These are phyloP conservation scores for Ogataea neopini DNA, from an alignment of 805 yeast genomes.

Conservation along the genomic window DNA sequence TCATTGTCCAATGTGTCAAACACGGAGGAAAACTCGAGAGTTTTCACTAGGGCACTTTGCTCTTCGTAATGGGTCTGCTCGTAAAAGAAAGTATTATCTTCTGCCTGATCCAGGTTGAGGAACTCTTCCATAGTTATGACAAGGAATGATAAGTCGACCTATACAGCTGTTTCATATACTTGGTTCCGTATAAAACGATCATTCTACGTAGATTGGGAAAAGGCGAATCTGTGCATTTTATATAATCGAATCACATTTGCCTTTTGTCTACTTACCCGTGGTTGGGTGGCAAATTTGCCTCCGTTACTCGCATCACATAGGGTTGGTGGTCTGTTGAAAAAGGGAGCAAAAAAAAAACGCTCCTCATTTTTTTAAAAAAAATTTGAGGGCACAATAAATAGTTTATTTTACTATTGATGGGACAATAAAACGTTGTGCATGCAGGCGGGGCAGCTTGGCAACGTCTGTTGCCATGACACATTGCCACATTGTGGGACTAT, in stretches of 20 bases:
- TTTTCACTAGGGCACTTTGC: background rate
- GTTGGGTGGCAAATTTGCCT: background rate
- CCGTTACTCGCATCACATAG: background rate
- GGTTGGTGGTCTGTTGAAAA: conserved; percentile 1
- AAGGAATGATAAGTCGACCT: background rate
- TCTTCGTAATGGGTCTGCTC: background rate
- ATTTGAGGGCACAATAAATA: background rate
- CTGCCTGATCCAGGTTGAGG: conserved; percentile 7
- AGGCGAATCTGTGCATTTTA: background rate
- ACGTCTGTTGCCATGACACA: too few species aligned
- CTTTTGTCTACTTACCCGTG: background rate
- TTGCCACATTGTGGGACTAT: too few species aligned
- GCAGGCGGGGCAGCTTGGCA: too few species aligned
- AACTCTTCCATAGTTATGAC: conserved; percentile 8
- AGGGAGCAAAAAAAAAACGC: background rate
- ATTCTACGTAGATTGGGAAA: background rate
- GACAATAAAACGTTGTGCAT: background rate
- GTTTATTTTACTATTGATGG: background rate
- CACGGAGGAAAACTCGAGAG: conserved; percentile 10
- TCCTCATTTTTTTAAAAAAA: conserved; percentile 2
- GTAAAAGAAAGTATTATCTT: conserved; percentile 5
- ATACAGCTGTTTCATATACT: background rate
- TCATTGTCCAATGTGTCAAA: conserved; percentile 3
- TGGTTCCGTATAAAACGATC: background rate
- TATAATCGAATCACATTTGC: too few species aligned